Conservation (phyloP, 2,329 filamentous ascomycete genomes). For the Cladosporium sp. region DNA sequence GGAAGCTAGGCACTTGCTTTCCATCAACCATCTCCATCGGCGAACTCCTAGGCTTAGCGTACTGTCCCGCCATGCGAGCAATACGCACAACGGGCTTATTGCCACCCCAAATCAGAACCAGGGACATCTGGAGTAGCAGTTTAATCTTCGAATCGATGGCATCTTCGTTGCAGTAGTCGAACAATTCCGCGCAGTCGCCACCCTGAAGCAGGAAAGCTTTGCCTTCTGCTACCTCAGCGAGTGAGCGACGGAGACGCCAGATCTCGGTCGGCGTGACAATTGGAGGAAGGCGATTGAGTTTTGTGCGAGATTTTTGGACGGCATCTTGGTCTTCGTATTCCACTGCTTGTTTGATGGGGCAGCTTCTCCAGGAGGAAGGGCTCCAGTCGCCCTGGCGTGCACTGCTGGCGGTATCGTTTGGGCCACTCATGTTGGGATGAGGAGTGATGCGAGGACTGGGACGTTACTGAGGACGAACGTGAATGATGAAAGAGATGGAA, state of each 20-base stretch:
- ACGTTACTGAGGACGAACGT: neutral
- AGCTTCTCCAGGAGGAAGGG: slow-evolving; percentile 67
- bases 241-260: slow-evolving; percentile 66
- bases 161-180: slow-evolving; percentile 86
- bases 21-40: slow-evolving; percentile 79
- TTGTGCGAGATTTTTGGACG: slow-evolving; percentile 55
- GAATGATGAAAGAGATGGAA: neutral
- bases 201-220: slow-evolving; percentile 93
- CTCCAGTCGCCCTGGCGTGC: slow-evolving; percentile 41
- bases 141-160: slow-evolving; percentile 97
- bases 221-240: slow-evolving; percentile 82
- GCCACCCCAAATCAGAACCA: slow-evolving; percentile 86
- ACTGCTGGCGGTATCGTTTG: neutral
- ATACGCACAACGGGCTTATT: slow-evolving; percentile 85
- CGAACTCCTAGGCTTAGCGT: slow-evolving; percentile 89
- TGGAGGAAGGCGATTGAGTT: slow-evolving; percentile 67
- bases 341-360: slow-evolving; percentile 73
- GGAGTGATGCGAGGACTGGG: neutral
- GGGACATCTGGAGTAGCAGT: slow-evolving; percentile 90
- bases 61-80: slow-evolving; percentile 94
- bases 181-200: slow-evolving; percentile 94
- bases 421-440: slow-evolving; percentile 13
- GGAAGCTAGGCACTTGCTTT: slow-evolving; percentile 78
- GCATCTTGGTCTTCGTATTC: slow-evolving; percentile 60
- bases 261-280: slow-evolving; percentile 80